Conservation (phyloP, 352 stramenopile genomes). For the Phytopythium delawarense region DNA sequence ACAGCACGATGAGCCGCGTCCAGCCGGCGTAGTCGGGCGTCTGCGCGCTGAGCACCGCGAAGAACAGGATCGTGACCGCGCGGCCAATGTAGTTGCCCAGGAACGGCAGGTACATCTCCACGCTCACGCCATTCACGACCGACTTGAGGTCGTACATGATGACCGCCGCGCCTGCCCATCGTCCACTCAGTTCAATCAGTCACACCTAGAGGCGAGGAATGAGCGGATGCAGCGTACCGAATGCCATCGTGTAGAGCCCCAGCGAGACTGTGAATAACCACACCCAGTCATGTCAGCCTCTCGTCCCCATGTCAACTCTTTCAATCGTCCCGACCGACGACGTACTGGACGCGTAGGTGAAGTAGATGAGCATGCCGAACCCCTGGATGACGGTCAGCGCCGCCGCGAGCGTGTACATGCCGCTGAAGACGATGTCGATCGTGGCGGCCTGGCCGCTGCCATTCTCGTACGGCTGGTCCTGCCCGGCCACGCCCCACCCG, state of each 20-base stretch:
- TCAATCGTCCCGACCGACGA: background rate
- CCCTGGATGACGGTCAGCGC: slow-evolving; percentile 80
- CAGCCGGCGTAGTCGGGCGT: slow-evolving; percentile 63
- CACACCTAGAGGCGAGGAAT: background rate
- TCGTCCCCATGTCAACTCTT: background rate
- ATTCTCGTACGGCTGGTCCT: slow-evolving; percentile 39
- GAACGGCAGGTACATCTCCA: slow-evolving; percentile 86
- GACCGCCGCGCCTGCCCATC: slow-evolving; percentile 43
- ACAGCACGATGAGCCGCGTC: slow-evolving; percentile 68
- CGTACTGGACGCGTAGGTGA: slow-evolving; percentile 49
- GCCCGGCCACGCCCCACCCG: slow-evolving; percentile 30
- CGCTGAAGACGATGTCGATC: slow-evolving; percentile 81
- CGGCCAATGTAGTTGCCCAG: slow-evolving; percentile 85
- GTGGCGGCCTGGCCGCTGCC: slow-evolving; percentile 35
- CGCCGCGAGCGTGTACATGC: slow-evolving; percentile 83
- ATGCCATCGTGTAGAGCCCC: slow-evolving; percentile 83
- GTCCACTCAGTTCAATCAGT: background rate
- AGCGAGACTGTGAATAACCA: slow-evolving; percentile 38
- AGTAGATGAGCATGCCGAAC: slow-evolving; percentile 82
- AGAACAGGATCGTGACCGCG: slow-evolving; percentile 74
- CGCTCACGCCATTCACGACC: slow-evolving; percentile 73
- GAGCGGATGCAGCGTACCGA: slow-evolving; percentile 31
- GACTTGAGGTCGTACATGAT: slow-evolving; percentile 87
- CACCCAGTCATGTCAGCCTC: slow-evolving; percentile 9
- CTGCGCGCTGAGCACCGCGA: slow-evolving; percentile 70